Percentiles rank a stretch among this genome's conserved stretches.
Evolutionary conservation across 2,329 filamentous ascomycete genomes (phyloP).

Genomic region (Aspergillus carbonarius): DNA sequence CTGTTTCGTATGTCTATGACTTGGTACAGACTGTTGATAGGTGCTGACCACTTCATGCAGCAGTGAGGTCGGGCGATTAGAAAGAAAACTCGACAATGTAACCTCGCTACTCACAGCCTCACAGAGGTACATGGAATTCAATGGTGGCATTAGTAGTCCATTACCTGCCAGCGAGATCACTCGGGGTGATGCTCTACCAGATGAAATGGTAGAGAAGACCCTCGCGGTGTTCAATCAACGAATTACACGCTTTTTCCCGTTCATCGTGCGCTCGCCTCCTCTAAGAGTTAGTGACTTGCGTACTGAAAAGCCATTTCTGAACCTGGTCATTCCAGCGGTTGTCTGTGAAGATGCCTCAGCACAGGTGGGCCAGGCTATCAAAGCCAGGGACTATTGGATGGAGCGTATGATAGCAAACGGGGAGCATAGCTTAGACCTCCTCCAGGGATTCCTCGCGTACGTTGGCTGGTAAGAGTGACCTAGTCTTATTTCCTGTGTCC

Average conservation of each 20-base stretch:
- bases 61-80: constrained; percentile 26
- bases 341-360: constrained; percentile 14
- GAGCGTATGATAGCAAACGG: constrained; percentile 45
- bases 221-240: constrained; percentile 11
- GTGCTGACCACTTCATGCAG: background rate
- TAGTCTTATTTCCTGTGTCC: background rate
- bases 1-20: background rate
- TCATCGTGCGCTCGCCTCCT: constrained; percentile 20
- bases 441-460: constrained; percentile 50
- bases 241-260: constrained; percentile 28
- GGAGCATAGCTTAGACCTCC: constrained; percentile 44
- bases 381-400: constrained; percentile 36
- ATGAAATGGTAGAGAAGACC: constrained; percentile 14
- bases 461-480: constrained; percentile 45
- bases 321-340: constrained; percentile 21
- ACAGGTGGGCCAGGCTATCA: constrained; percentile 15
- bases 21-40: background rate
- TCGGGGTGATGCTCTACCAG: background rate
- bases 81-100: constrained; percentile 30
- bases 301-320: constrained; percentile 24
- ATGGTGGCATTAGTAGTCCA: background rate
- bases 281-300: constrained; percentile 19
- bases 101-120: constrained; percentile 24
- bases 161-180: background rate
- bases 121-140: constrained; percentile 4